Base-by-base conservation (phyloP, 2,329 filamentous ascomycete species). In the Sodiomyces alkalinus region DNA sequence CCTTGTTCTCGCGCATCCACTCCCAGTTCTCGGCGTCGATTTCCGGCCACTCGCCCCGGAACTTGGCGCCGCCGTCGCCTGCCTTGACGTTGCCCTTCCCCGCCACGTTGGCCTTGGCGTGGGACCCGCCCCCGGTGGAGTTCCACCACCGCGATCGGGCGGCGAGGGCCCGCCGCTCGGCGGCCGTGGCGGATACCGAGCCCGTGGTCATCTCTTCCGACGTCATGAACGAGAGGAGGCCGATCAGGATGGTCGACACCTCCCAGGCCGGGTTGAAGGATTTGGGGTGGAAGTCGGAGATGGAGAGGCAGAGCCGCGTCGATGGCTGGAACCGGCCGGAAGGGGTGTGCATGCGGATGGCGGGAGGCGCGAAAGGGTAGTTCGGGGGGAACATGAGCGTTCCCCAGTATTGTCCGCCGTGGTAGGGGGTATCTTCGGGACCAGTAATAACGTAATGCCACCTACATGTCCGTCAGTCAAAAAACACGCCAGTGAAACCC, bases 181-280 rank as follows among this genome's bases (percentile, higher is more conserved):
- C 61, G 27, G 81, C 70, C 0, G 72, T 78, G 12, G 76, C 81
- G 5, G 77, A 76, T 17, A 98, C 72, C 17, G 78, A 86, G 3
- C 90, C 90, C 0, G 90, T 96, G 0, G 90, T 98, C 80, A 96
- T 94, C 59, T 98, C 90, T 48, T 98, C 87, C 39, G 81, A 83
- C 3, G 87, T 96, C 90, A 98, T 98, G 56, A 98, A 98, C 21
- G 80, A 92, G 37, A 96, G 62, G 17, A 98, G 68, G 7, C 90
- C 90, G 31, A 92, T 92, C 11, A 98, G 62, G 39, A 98, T 98
- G 1, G 90, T 98, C 30, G 80, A 87, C 6, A 98, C 90, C 47
- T 93, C 87, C 90, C 90, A 98, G 1, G 90, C 86, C 2, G 90
- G 90, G 51, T 98, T 98, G 63, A 96, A 98, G 17, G 80, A 87